These are phyloP conservation scores for Phytophthora capsici DNA, from an alignment of 352 stramenopile genomes.

Conservation along the genomic window DNA sequence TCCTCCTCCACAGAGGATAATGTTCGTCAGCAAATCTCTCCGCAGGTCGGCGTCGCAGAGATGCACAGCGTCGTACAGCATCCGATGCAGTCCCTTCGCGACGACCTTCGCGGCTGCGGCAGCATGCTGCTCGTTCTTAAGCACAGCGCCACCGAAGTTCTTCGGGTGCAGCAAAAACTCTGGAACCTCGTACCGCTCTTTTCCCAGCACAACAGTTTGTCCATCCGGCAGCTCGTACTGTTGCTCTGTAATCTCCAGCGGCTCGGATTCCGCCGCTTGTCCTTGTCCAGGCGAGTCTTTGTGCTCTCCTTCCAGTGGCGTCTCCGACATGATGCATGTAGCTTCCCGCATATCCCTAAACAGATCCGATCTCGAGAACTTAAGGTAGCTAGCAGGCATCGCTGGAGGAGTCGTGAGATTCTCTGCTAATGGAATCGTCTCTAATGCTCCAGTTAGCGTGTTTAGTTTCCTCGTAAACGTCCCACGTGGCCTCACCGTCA, in stretches of 20 bases:
- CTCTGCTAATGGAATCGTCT: conserved; percentile 52
- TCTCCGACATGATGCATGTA: conserved; percentile 52
- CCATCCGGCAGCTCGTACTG: conserved; percentile 87
- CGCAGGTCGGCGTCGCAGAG: conserved; percentile 84
- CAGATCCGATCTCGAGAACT: conserved; percentile 74
- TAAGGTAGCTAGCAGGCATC: conserved; percentile 74
- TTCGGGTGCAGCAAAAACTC: conserved; percentile 82
- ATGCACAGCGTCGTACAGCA: conserved; percentile 88
- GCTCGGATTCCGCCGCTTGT: conserved; percentile 16
- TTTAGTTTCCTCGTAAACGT: conserved; percentile 71
- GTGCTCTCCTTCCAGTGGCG: conserved; percentile 47
- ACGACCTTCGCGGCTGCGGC: conserved; percentile 51
- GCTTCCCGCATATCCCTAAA: conserved; percentile 83
- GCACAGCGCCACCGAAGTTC: conserved; percentile 52
- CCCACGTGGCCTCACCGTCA: conserved; percentile 64
- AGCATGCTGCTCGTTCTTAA: conserved; percentile 58
- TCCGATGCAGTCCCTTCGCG: conserved; percentile 73
- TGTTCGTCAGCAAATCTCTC: conserved; percentile 86
- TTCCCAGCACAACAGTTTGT: conserved; percentile 64
- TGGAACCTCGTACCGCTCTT: conserved; percentile 72
- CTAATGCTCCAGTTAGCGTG: conserved; percentile 53
- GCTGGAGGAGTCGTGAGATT: conserved; percentile 49
- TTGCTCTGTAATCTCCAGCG: conserved; percentile 38
- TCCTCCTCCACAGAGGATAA: conserved; percentile 87
- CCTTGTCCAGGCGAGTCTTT: conserved; percentile 30